Evolutionary conservation across 2,329 filamentous ascomycete species (phyloP), one percentile per base, ranked within the genome.

Genomic region (Colletotrichum sp.): DNA sequence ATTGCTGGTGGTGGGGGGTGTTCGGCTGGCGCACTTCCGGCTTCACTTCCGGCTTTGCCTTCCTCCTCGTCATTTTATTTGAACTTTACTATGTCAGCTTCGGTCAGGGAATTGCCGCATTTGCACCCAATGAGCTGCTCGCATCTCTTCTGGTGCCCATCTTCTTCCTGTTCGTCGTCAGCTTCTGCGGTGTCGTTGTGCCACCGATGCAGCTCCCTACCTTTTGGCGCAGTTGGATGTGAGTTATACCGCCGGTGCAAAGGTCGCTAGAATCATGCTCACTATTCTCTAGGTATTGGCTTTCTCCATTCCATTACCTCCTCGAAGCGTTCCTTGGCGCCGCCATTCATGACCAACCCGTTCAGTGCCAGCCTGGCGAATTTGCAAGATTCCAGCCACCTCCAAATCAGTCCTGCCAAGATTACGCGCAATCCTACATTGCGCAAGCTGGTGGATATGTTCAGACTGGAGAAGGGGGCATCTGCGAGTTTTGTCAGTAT

Each of bases 141-240:
- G 93, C 93, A 1, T 92, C 91, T 6, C 83, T 94, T 0, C 85
- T 94, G 1, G 92, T 94, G 1, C 93, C 93, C 0, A 82, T 94
- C 6, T 93, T 94, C 83, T 94, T 94, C 85, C 89, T 93, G 30
- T 94, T 94, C 79, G 89, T 94, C 48, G 88, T 94, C 26, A 90
- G 90, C 10, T 95, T 95, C 87, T 94, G 93, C 81, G 93, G 93
- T 73, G 92, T 94, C 8, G 89, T 94, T 12, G 92, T 94, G 1
- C 92, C 93, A 0, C 91, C 91, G 18, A 80, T 78, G 3, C 87
- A 87, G 5, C 83, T 95, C 1, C 91, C 91, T 0, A 82, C 85
- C 2, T 94, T 94, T 81, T 94, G 93, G 93, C 86, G 87, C 16
- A 83, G 83, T 9, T 92, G 89, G 89, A 91, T 93, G 90, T 52